These are phyloP conservation scores for Raddia guianensis DNA, from an alignment of 176 grass and related monocot genomes.

Conservation along the genomic window DNA sequence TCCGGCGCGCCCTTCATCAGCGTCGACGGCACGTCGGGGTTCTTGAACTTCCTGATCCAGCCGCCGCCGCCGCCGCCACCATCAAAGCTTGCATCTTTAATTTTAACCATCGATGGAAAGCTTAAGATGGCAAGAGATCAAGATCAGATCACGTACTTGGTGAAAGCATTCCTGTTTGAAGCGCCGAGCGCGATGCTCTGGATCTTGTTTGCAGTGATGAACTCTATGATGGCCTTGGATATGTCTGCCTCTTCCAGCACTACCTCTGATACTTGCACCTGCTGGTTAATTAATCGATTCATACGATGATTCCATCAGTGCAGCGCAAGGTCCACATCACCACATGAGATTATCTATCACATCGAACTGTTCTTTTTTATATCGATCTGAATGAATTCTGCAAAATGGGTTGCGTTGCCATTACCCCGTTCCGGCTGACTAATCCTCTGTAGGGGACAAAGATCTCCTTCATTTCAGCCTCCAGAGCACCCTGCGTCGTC, in stretches of 20 bases:
- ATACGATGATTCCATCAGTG: neutral
- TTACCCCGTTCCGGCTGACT: slow-evolving; percentile 72
- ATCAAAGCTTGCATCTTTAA: neutral
- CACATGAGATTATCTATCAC: too few relatives aligned
- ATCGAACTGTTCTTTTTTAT: neutral
- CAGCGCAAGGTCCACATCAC: neutral
- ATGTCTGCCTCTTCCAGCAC: slow-evolving; percentile 79
- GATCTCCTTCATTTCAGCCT: slow-evolving; percentile 67
- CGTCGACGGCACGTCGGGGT: slow-evolving; percentile 72
- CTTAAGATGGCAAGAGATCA: neutral
- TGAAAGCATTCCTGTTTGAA: slow-evolving; percentile 68
- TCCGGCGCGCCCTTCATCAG: slow-evolving; percentile 68
- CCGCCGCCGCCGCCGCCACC: neutral
- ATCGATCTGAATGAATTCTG: neutral
- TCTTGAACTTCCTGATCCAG: slow-evolving; percentile 72
- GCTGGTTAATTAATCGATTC: neutral
- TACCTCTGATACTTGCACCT: slow-evolving; percentile 69
- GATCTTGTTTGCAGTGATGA: slow-evolving; percentile 62
- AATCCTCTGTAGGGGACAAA: slow-evolving; percentile 75
- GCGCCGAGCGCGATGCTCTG: slow-evolving; percentile 75
- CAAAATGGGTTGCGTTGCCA: neutral
- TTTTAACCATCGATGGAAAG: neutral
- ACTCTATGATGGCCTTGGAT: slow-evolving; percentile 72
- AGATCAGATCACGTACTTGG: slow-evolving; percentile 38
- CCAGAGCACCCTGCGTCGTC: slow-evolving; percentile 47